Evolutionary conservation across 1,284 basidiomycete genomes (phyloP).

Genomic region (Austroboletus niveus): DNA sequence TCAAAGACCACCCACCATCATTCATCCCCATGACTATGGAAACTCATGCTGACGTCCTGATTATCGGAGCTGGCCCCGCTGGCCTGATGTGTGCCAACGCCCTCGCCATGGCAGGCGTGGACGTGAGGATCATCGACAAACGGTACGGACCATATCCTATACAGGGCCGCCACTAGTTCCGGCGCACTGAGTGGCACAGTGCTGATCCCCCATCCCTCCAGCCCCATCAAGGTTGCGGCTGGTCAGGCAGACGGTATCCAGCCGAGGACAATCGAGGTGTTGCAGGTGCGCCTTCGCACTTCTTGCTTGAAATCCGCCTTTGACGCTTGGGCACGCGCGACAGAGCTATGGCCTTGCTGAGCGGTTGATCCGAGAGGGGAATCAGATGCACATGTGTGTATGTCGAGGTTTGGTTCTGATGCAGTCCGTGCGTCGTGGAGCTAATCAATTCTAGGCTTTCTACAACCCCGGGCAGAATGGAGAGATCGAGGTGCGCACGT

Average conservation of each 20-base stretch:
- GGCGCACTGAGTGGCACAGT: not conserved
- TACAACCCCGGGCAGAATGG: constrained; percentile 62
- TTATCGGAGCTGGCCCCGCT: constrained; percentile 47
- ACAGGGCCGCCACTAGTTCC: too few species aligned
- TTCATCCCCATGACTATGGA: constrained; percentile 14
- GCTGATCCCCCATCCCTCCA: not conserved
- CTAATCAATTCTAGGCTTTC: constrained; percentile 49
- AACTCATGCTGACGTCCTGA: constrained; percentile 49
- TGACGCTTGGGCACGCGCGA: not conserved
- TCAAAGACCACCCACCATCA: too few species aligned
- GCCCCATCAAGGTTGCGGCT: not conserved
- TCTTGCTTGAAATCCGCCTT: not conserved
- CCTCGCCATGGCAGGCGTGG: constrained; percentile 46
- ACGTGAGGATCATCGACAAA: constrained; percentile 46
- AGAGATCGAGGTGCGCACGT: constrained; percentile 51
- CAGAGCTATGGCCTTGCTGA: not conserved
- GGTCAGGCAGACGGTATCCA: not conserved
- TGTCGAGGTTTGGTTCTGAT: not conserved
- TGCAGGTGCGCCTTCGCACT: not conserved
- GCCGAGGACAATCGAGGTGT: not conserved
- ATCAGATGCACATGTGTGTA: not conserved
- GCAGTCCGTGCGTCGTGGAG: too few species aligned
- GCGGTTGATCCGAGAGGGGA: not conserved
- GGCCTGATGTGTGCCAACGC: constrained; percentile 45
- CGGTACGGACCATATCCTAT: not conserved